Evolutionary conservation across 2,329 filamentous ascomycete genomes (phyloP).

Genomic region (Macrophomina pseudophaseolina): DNA sequence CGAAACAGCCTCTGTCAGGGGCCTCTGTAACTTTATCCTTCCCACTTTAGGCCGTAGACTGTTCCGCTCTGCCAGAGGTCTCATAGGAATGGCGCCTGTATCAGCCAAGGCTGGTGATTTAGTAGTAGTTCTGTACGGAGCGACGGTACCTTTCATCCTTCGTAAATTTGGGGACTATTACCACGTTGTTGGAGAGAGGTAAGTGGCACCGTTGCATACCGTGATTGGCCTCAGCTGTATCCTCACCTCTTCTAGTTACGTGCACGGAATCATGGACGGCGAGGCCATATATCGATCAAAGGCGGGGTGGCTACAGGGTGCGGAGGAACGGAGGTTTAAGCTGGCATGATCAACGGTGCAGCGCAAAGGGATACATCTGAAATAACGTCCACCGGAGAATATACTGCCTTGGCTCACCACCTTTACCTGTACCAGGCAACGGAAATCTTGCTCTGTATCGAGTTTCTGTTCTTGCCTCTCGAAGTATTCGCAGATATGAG

Average conservation of each 20-base stretch:
- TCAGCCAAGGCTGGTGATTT: background rate
- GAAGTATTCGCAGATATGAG: too few species aligned
- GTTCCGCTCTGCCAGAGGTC: background rate
- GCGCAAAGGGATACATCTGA: too few species aligned
- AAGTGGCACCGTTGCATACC: background rate
- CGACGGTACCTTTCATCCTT: background rate
- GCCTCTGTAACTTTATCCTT: too few species aligned
- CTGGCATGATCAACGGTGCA: too few species aligned
- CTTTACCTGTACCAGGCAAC: too few species aligned
- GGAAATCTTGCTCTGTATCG: too few species aligned
- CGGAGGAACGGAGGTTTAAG: too few species aligned
- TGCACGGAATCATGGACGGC: constrained; percentile 4
- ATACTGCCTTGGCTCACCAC: too few species aligned
- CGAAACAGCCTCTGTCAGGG: background rate
- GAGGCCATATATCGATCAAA: background rate
- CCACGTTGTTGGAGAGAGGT: background rate
- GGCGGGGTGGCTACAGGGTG: too few species aligned
- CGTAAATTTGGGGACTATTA: background rate
- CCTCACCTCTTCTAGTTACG: background rate
- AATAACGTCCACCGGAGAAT: too few species aligned
- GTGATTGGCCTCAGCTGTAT: background rate
- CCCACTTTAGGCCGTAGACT: background rate
- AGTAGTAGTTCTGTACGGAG: background rate
- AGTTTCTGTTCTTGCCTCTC: too few species aligned
- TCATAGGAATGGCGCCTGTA: background rate